phyloP scores from a whole-genome alignment of 495 filamentous ascomycete genomes.

The Cetradonia linearis region DNA sequence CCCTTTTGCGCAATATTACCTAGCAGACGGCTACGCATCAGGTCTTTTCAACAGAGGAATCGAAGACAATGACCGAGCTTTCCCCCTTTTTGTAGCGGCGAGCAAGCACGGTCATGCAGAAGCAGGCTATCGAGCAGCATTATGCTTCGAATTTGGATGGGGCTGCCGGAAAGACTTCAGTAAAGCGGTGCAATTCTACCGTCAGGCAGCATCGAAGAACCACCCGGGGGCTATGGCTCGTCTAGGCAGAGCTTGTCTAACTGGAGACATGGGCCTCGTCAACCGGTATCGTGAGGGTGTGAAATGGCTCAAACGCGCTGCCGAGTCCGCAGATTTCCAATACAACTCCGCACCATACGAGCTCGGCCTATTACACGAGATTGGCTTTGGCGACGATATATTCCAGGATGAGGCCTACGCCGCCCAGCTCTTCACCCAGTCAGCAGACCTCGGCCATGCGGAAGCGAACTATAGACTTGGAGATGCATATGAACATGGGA shows the following conservation, averaged over 20 bases:
- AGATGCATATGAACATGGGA: conserved; percentile 94
- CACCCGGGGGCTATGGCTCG: conserved; percentile 93
- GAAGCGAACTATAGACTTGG: conserved; percentile 80
- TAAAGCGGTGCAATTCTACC: conserved; percentile 89
- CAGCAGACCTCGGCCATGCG: conserved; percentile 80
- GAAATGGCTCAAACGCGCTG: conserved; percentile 92
- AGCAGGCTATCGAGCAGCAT: conserved; percentile 81
- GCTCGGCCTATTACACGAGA: conserved; percentile 76
- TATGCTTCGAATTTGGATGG: conserved; percentile 99
- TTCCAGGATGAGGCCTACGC: conserved; percentile 86
- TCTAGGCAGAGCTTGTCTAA: conserved; percentile 80
- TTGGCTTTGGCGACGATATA: conserved; percentile 81
- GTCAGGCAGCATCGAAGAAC: conserved; percentile 79
- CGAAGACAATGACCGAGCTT: conserved; percentile 80
- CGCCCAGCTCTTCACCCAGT: conserved; percentile 87
- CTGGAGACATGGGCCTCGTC: conserved; percentile 73
- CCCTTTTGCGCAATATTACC: conserved; percentile 95
- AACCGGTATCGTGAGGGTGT: conserved; percentile 84
- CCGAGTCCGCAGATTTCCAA: conserved; percentile 77
- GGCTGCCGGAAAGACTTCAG: conserved; percentile 76
- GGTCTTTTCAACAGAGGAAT: conserved; percentile 90
- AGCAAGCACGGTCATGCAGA: conserved; percentile 97
- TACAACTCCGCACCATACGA: conserved; percentile 93
- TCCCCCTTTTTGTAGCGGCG: conserved; percentile 82
- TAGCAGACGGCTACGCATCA: conserved; percentile 87